phyloP scores from a whole-genome alignment of 257 asterid genomes.

The Solanum chmielewskii region DNA sequence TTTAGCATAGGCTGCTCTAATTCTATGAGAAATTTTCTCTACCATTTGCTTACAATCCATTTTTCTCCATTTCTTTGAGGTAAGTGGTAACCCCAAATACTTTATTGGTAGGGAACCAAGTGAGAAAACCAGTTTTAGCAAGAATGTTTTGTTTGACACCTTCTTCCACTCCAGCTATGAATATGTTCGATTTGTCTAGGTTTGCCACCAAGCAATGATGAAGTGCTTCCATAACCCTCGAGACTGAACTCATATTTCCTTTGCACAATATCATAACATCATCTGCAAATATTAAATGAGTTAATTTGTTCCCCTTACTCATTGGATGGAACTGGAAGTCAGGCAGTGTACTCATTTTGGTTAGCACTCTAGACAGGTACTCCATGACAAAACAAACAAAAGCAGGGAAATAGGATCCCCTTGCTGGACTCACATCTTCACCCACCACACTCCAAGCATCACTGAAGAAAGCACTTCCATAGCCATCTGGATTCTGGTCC shows the following conservation, averaged over 20 bases:
- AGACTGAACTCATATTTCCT: background rate
- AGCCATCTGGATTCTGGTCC: background rate
- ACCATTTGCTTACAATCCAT: too few relatives aligned
- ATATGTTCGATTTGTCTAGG: too few relatives aligned
- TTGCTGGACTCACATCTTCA: background rate
- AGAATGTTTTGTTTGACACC: too few relatives aligned
- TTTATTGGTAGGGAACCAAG: too few relatives aligned
- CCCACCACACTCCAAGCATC: background rate
- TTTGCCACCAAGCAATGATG: background rate
- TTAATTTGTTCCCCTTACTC: too few relatives aligned
- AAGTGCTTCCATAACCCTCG: background rate
- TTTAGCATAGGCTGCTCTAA: too few relatives aligned
- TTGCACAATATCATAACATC: background rate
- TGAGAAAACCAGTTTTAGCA: too few relatives aligned
- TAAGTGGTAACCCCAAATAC: too few relatives aligned
- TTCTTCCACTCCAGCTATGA: too few relatives aligned
- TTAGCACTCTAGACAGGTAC: background rate
- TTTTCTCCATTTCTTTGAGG: too few relatives aligned
- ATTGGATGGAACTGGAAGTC: too few relatives aligned
- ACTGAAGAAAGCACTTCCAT: background rate
- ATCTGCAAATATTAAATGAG: background rate
- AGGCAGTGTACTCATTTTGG: background rate
- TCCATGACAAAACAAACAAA: background rate
- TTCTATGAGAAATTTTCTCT: too few relatives aligned
- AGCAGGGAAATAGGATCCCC: background rate